Evolutionary conservation across 345 rosid species (phyloP).

Genomic region (Eucalyptus globulus): DNA sequence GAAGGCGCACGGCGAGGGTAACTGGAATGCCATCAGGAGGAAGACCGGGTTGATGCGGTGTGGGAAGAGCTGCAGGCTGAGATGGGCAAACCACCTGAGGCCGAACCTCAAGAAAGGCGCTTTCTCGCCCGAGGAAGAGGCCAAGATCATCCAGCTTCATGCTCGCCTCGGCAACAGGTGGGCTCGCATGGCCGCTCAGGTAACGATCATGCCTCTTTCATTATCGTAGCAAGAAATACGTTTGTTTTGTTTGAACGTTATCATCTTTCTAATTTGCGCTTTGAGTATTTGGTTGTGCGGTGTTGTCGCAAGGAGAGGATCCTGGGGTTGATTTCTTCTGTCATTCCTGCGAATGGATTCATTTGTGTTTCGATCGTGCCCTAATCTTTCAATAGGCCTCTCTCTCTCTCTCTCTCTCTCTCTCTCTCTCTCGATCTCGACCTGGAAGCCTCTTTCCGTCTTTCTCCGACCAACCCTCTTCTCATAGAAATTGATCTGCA

Average conservation of each 20-base stretch:
- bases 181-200: constrained; percentile 98
- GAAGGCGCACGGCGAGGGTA: constrained; percentile 64
- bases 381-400: not conserved
- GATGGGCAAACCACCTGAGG: constrained; percentile 91
- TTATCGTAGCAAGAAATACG: not conserved
- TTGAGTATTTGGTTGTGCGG: not conserved
- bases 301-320: not conserved
- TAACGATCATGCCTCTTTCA: not conserved
- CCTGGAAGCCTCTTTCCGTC: not conserved
- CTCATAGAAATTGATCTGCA: not conserved
- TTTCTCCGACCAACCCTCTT: not conserved
- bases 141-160: constrained; percentile 67
- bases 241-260: not conserved
- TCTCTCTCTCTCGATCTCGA: not conserved
- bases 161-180: constrained; percentile 78
- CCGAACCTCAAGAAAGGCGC: constrained; percentile 79
- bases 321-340: not conserved
- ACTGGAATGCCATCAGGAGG: constrained; percentile 77
- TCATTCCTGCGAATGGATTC: not conserved
- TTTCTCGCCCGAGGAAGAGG: constrained; percentile 59
- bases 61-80: constrained; percentile 79
- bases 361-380: not conserved
- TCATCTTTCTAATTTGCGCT: not conserved
- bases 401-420: not conserved
- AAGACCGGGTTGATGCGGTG: constrained; percentile 67